Evolutionary conservation across 202 grass and related monocot genomes (phyloP).

Genomic region (Miscanthus sacchariflorus): DNA sequence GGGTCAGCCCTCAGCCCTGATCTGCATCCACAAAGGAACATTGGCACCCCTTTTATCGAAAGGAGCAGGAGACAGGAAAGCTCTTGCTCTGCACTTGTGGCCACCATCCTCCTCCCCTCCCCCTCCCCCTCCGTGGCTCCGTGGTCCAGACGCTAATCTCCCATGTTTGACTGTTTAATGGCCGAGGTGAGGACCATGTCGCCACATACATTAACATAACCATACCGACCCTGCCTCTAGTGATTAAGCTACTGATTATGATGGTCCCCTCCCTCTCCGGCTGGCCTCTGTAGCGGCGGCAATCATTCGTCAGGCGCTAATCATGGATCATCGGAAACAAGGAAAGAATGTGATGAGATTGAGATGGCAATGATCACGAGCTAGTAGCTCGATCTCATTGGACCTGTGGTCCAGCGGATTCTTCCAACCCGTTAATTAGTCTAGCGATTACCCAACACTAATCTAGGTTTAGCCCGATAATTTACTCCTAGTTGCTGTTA

Average conservation of each 20-base stretch:
- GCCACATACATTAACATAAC: constrained; percentile 29
- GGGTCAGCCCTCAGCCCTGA: constrained; percentile 30
- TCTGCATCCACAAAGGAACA: constrained; percentile 28
- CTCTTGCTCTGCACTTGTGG: background rate
- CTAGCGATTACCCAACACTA: constrained; percentile 6
- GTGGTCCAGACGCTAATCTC: constrained; percentile 29
- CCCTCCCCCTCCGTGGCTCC: background rate
- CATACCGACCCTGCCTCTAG: background rate
- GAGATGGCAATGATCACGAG: background rate
- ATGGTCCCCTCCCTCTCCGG: constrained; percentile 19
- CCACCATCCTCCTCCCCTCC: background rate
- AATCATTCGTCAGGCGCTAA: constrained; percentile 34
- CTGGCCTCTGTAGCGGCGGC: background rate
- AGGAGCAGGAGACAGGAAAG: constrained; percentile 4
- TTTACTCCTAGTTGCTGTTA: background rate
- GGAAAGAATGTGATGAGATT: background rate
- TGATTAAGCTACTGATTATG: background rate
- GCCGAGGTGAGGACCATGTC: constrained; percentile 54
- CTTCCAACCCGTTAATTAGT: constrained; percentile 39
- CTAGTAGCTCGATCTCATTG: constrained; percentile 13
- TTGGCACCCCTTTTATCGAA: constrained; percentile 16
- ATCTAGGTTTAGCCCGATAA: constrained; percentile 5
- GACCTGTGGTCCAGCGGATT: constrained; percentile 51
- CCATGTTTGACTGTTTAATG: constrained; percentile 47
- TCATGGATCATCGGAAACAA: constrained; percentile 24